These are phyloP conservation scores for Fusarium sp. DNA, from an alignment of 2,329 filamentous ascomycete species.

Conservation along the genomic window DNA sequence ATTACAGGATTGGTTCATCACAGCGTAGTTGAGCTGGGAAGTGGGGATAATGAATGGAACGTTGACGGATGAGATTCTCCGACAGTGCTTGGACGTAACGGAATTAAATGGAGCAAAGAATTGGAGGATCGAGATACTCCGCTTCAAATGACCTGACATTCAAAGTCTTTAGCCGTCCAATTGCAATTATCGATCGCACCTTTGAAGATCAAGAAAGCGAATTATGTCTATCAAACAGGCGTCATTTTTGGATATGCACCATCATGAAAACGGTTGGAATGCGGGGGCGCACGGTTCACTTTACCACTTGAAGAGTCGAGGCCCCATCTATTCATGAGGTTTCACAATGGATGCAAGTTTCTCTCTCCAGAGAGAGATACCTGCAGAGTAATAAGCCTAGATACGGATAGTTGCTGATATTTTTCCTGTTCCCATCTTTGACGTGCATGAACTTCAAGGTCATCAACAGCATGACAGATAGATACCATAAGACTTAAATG, in stretches of 20 bases:
- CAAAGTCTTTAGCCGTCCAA: not conserved
- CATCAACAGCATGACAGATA: too few species aligned
- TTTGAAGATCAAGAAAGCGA: not conserved
- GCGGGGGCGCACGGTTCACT: slow-evolving; percentile 41
- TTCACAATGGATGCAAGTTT: not conserved
- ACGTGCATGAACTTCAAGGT: slow-evolving; percentile 3
- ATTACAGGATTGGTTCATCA: not conserved
- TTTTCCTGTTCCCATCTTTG: not conserved
- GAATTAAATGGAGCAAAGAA: too few species aligned
- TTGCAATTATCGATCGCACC: not conserved
- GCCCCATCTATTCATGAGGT: slow-evolving; percentile 2
- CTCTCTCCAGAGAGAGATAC: not conserved
- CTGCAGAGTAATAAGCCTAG: not conserved
- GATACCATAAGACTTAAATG: not conserved
- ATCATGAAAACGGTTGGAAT: slow-evolving; percentile 37
- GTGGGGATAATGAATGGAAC: slow-evolving; percentile 7
- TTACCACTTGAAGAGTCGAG: not conserved
- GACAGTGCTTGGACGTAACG: not conserved
- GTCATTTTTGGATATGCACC: slow-evolving; percentile 1
- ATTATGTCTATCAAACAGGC: not conserved
- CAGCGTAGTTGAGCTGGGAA: slow-evolving; percentile 6
- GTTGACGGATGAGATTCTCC: not conserved
- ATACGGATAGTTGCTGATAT: slow-evolving; percentile 13
- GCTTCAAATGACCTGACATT: not conserved
- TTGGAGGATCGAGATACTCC: too few species aligned